These are phyloP conservation scores for Magnusiomyces ingens DNA, from an alignment of 1,139 yeast genomes.

Conservation along the genomic window DNA sequence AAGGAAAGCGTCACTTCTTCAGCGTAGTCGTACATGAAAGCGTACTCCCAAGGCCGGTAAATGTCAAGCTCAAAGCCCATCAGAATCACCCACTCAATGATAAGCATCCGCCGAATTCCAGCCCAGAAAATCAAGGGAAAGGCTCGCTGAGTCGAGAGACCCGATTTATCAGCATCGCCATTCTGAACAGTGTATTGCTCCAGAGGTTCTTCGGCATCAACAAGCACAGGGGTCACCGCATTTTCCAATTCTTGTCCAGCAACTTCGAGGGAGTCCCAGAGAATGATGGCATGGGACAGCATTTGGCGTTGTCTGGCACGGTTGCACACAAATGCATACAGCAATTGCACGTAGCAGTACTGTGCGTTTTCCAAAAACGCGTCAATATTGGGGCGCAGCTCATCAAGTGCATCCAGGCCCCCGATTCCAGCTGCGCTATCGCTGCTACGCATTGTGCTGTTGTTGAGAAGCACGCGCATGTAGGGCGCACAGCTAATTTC, in stretches of 20 bases:
- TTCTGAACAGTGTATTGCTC: slow-evolving; percentile 4
- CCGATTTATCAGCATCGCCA: slow-evolving; percentile 1
- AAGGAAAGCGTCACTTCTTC: slow-evolving; percentile 23
- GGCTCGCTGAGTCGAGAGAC: slow-evolving; percentile 28
- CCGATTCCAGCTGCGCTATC: slow-evolving; percentile 5
- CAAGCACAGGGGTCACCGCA: slow-evolving; percentile 61
- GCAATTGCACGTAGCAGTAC: slow-evolving; percentile 39
- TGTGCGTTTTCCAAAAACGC: slow-evolving; percentile 27
- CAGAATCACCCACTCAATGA: slow-evolving; percentile 66
- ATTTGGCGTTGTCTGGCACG: slow-evolving; percentile 79
- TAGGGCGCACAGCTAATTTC: slow-evolving; percentile 25
- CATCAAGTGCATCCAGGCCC: slow-evolving; percentile 12
- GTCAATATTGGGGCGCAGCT: slow-evolving; percentile 17
- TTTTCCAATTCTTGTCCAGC: slow-evolving; percentile 87
- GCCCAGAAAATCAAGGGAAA: slow-evolving; percentile 65
- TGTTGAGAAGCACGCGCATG: slow-evolving; percentile 3
- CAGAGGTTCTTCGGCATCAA: slow-evolving; percentile 1
- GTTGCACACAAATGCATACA: slow-evolving; percentile 53
- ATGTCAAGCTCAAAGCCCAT: slow-evolving; percentile 74
- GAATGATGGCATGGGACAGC: slow-evolving; percentile 46
- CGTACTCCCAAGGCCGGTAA: slow-evolving; percentile 65
- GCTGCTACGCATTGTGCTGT: background rate
- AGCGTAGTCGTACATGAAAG: slow-evolving; percentile 62
- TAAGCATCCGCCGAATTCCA: slow-evolving; percentile 53
- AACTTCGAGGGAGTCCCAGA: slow-evolving; percentile 83